Base-by-base conservation (phyloP, 805 yeast species). In the Schwanniomyces polymorphus region DNA sequence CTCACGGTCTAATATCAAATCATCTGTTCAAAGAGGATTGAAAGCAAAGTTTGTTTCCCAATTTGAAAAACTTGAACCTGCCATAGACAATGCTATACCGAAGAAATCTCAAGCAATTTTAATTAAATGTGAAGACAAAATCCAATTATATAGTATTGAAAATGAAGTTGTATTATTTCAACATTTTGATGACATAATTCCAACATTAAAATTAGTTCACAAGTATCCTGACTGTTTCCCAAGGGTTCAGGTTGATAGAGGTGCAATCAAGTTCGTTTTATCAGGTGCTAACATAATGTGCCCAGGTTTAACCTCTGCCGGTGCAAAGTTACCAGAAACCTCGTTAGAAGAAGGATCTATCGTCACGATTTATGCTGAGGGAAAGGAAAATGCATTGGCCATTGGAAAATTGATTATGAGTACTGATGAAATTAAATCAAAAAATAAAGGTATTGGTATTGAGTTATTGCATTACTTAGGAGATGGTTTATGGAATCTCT, bases 201-300 rank as follows among this genome's bases (percentile, higher is more conserved):
- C 97, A 12, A 70, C 88, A 28, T 74, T 92, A 54, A 80, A 76
- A 56, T 65, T 86, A 14, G 89, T 90, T 27, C 97, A 90, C 68
- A 82, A 82, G 64, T 88, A 85, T 61, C 97, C 97, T 5, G 76
- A 79, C 8, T 81, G 85, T 31, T 91, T 91, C 70, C 97, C 97
- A 18, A 71, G 80, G 29, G 95, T 91, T 38, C 88, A 84, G 61
- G 97, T 92, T 10, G 98, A 91, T 60, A 79, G 97, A 63, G 98
- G 98, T 48, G 98, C 98, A 43, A 91, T 91, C 64, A 91, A 91
- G 67, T 91, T 91, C 61, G 94, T 91, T 23, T 72, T 91, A n/a
- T 86, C 96, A 4, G 98, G 97, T 47, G 97, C 97, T 26, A 91
- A 91, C 61, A 88, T 91, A 60, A 91, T 91, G 98, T 91, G 97